Percentiles rank a stretch among this genome's conserved stretches.
Conservation (phyloP, 495 filamentous ascomycete genomes). For the Aspergillus olivimuriae region DNA sequence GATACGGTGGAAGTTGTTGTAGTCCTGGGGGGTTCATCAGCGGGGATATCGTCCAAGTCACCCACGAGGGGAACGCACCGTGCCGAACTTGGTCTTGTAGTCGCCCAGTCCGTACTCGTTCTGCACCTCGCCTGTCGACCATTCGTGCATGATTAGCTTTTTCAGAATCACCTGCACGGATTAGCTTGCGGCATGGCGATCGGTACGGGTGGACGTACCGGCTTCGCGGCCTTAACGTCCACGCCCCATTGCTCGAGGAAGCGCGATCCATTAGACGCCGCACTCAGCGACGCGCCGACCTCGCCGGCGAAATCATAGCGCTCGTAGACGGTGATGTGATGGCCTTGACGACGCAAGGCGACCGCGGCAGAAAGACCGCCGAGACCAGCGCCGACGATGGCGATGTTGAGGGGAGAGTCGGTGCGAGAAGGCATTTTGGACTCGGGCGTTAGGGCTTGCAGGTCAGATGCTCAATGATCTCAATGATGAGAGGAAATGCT, state of each 20-base stretch:
- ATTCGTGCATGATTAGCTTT: slow-evolving; percentile 27
- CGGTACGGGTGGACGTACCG: too few relatives aligned
- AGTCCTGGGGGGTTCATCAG: slow-evolving; percentile 12
- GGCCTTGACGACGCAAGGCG: slow-evolving; percentile 44
- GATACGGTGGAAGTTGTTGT: slow-evolving; percentile 28
- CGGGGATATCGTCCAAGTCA: neutral
- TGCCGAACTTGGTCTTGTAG: slow-evolving; percentile 24
- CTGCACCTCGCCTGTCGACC: slow-evolving; percentile 18
- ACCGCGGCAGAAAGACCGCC: slow-evolving; percentile 48
- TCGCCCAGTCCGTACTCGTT: slow-evolving; percentile 21
- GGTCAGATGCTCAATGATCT: too few relatives aligned
- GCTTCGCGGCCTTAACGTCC: slow-evolving; percentile 21
- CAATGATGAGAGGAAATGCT: too few relatives aligned
- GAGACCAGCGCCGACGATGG: slow-evolving; percentile 49
- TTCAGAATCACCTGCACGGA: slow-evolving; percentile 26
- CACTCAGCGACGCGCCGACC: slow-evolving; percentile 23
- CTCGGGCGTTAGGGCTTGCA: too few relatives aligned
- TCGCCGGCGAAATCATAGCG: slow-evolving; percentile 25
- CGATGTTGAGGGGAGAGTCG: slow-evolving; percentile 11
- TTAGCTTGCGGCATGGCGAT: too few relatives aligned
- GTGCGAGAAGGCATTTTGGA: slow-evolving; percentile 7
- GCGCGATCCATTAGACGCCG: slow-evolving; percentile 20
- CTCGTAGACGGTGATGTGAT: slow-evolving; percentile 39
- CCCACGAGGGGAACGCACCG: slow-evolving; percentile 5
- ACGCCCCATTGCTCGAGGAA: slow-evolving; percentile 26